A percentile compares a stretch with the other conserved stretches of the same genome.
phyloP scores from a whole-genome alignment of 345 rosid species.

The Dipteronia sinensis region DNA sequence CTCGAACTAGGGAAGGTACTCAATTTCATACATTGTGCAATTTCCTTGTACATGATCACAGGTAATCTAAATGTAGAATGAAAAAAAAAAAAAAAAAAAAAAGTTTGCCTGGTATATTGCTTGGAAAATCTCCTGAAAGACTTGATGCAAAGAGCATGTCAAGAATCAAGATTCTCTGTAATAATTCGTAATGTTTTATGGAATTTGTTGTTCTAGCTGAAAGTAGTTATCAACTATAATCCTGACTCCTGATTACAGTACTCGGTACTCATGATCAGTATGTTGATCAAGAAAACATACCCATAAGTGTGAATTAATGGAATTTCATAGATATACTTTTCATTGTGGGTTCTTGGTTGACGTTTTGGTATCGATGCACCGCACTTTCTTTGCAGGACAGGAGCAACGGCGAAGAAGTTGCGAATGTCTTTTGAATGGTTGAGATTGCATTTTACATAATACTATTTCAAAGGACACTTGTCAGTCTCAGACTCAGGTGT shows the following conservation, averaged over 20 bases:
- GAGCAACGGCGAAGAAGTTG: background rate
- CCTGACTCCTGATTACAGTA: background rate
- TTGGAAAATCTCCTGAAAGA: background rate
- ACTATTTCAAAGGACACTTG: too few relatives aligned
- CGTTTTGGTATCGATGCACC: background rate
- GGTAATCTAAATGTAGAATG: conserved; percentile 3
- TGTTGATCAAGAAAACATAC: background rate
- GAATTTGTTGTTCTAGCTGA: background rate
- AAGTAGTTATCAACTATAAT: background rate
- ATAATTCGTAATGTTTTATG: background rate
- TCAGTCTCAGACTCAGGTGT: too few relatives aligned
- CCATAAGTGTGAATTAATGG: background rate
- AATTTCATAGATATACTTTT: background rate
- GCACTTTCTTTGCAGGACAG: background rate
- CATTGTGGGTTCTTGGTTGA: background rate
- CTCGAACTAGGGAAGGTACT: conserved; percentile 27
- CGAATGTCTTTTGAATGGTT: too few relatives aligned
- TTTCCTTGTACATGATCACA: conserved; percentile 22
- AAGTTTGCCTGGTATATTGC: background rate
- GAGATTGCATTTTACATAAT: background rate
- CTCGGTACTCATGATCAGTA: background rate
- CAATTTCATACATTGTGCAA: background rate
- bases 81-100: background rate
- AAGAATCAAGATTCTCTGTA: background rate
- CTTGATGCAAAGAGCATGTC: background rate